Conservation (phyloP, 371 early-diverging fungal species). For the Actinomortierella ambigua region DNA sequence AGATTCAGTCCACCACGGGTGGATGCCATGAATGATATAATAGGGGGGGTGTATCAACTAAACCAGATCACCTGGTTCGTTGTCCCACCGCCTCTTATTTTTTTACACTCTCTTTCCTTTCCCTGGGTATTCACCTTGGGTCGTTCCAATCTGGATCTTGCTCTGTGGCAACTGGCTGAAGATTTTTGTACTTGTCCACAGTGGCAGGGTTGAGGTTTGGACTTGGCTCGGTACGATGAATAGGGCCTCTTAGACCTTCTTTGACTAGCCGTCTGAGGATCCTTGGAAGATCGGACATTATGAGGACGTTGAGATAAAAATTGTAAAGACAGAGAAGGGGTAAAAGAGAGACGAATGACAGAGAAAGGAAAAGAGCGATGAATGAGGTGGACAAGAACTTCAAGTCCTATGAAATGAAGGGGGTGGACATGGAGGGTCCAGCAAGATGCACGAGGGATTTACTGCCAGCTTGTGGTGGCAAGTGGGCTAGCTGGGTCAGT, state of each 20-base stretch:
- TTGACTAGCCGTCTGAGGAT: constrained; percentile 36
- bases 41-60: constrained; percentile 32
- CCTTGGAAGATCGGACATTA: constrained; percentile 29
- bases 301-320: too few species aligned
- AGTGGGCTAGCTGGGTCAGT: too few species aligned
- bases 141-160: constrained; percentile 14
- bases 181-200: too few species aligned
- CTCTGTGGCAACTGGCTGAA: neutral
- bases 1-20: neutral
- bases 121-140: neutral
- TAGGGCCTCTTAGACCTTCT: constrained; percentile 37
- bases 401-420: too few species aligned
- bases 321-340: too few species aligned
- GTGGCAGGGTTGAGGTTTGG: too few species aligned
- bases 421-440: too few species aligned
- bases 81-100: neutral
- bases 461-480: too few species aligned
- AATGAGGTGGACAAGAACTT: too few species aligned
- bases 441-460: too few species aligned
- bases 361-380: too few species aligned
- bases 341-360: too few species aligned
- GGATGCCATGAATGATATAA: constrained; percentile 27
- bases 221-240: constrained; percentile 5
- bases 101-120: neutral
- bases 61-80: neutral